A percentile compares a stretch with the other conserved stretches of the same genome.
Conservation (phyloP, 208 protist species). For the Lotmaria passim region DNA sequence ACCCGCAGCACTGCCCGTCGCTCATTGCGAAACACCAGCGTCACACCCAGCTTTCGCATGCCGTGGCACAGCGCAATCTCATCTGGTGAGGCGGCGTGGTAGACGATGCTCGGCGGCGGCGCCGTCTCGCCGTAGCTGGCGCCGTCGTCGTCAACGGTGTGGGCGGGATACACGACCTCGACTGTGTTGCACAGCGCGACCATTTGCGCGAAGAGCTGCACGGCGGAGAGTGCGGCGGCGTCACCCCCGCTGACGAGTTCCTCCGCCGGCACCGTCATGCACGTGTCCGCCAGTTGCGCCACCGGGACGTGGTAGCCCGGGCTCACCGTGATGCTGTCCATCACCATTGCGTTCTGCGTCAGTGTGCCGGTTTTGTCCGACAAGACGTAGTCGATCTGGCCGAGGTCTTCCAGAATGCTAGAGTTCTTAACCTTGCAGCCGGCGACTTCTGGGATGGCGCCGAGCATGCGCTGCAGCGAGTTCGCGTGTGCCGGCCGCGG, state of each 20-base stretch:
- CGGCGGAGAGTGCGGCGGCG: constrained; percentile 4
- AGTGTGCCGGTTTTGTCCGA: constrained; percentile 97
- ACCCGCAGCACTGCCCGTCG: constrained; percentile 32
- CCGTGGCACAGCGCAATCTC: constrained; percentile 93
- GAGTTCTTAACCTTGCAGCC: constrained; percentile 89
- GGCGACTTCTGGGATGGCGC: background rate
- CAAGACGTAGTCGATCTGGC: constrained; percentile 94
- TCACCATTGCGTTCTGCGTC: constrained; percentile 95
- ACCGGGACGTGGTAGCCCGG: constrained; percentile 34
- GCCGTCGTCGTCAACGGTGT: background rate
- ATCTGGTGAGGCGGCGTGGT: constrained; percentile 94
- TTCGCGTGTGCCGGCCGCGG: constrained; percentile 11
- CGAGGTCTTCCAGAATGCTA: constrained; percentile 93
- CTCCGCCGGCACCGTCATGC: constrained; percentile 4
- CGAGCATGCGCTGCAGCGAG: constrained; percentile 8
- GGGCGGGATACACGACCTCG: constrained; percentile 40
- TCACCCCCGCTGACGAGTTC: background rate
- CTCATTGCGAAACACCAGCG: constrained; percentile 43
- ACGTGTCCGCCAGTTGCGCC: constrained; percentile 12
- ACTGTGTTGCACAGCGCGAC: constrained; percentile 93
- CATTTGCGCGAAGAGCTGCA: constrained; percentile 63
- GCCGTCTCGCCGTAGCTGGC: background rate
- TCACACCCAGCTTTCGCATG: constrained; percentile 61
- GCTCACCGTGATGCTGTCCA: constrained; percentile 62
- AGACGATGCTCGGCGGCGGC: constrained; percentile 34